phyloP scores from a whole-genome alignment of 129 eudicot genomes.

The Saposhnikovia divaricata region DNA sequence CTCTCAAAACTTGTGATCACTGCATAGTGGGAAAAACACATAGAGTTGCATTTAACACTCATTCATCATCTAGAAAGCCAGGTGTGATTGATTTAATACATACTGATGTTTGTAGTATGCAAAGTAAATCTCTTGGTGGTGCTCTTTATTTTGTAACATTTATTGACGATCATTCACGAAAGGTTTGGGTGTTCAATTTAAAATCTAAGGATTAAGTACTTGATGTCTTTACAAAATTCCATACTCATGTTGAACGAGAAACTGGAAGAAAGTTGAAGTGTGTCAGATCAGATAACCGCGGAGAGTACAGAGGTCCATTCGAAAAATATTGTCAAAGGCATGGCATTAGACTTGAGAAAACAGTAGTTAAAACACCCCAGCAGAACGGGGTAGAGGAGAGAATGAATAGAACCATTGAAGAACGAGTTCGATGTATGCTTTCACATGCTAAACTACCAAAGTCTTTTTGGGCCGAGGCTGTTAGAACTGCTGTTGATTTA shows the following conservation, averaged over 20 bases:
- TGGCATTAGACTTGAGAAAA: neutral
- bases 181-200: constrained; percentile 15
- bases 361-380: constrained; percentile 2
- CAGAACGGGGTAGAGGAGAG: constrained; percentile 3
- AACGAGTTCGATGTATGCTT: neutral
- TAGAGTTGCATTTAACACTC: neutral
- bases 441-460: neutral
- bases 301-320: constrained; percentile 5
- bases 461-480: neutral
- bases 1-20: no score
- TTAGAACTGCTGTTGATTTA: neutral
- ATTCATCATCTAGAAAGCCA: neutral
- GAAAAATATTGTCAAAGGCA: constrained; percentile 5
- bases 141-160: constrained; percentile 18
- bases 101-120: neutral
- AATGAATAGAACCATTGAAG: constrained; percentile 15
- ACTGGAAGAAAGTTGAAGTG: constrained; percentile 6
- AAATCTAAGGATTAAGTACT: constrained; percentile 20
- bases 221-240: constrained; percentile 13
- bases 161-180: constrained; percentile 21
- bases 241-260: constrained; percentile 12
- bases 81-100: neutral
- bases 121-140: neutral
- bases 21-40: neutral
- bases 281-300: constrained; percentile 6